These are phyloP conservation scores for Aureobasidium leucospermi DNA, from an alignment of 2,329 filamentous ascomycete species.

Conservation along the genomic window DNA sequence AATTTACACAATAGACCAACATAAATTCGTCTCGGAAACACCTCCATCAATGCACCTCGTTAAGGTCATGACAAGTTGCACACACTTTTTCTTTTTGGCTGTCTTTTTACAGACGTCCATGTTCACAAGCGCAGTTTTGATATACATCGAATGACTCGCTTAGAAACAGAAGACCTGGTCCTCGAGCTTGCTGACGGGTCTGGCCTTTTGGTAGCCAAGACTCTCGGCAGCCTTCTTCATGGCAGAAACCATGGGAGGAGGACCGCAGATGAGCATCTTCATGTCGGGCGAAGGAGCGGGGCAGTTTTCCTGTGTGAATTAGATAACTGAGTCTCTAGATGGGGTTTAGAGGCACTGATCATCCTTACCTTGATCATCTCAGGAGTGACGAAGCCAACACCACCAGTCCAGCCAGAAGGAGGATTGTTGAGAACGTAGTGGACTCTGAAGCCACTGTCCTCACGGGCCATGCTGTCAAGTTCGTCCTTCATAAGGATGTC, in stretches of 20 bases:
- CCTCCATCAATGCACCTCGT: conserved; percentile 1
- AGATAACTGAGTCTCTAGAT: not conserved
- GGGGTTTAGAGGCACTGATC: not conserved
- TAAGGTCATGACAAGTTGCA: conserved; percentile 3
- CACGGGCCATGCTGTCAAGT: conserved; percentile 66
- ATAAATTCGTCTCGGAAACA: not conserved
- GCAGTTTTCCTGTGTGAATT: conserved; percentile 56
- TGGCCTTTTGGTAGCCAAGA: conserved; percentile 85
- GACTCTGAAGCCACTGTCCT: conserved; percentile 76
- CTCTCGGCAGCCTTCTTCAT: conserved; percentile 93
- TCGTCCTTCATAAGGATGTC: conserved; percentile 94
- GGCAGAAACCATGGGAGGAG: conserved; percentile 91
- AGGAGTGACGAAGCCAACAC: conserved; percentile 86
- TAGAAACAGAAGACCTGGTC: conserved; percentile 97
- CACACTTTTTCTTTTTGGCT: not conserved
- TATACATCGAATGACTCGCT: not conserved
- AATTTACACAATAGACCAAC: not conserved
- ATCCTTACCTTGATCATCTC: conserved; percentile 75
- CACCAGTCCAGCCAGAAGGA: conserved; percentile 82
- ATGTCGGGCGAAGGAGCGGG: conserved; percentile 77
- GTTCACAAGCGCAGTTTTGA: not conserved
- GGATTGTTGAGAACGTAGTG: conserved; percentile 97
- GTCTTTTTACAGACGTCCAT: not conserved
- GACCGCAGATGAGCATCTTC: conserved; percentile 91
- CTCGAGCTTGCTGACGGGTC: conserved; percentile 92